Percentiles rank a stretch among this genome's conserved stretches.
Evolutionary conservation across 179 eudicot species (phyloP).

Genomic region (Patellifolia procumbens): DNA sequence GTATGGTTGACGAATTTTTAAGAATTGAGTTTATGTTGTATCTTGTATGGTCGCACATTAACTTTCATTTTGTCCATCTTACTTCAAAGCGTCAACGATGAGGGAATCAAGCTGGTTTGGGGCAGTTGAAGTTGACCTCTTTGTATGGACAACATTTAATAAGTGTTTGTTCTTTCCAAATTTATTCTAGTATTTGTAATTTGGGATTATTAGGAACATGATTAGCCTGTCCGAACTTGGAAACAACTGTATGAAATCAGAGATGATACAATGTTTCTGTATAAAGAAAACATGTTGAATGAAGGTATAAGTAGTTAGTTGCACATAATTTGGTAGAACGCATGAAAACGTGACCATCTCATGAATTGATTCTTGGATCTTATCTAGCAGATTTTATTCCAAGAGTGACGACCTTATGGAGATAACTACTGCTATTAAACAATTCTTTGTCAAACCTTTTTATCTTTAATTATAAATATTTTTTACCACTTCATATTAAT

Average conservation of each 20-base stretch:
- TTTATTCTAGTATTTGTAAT: background rate
- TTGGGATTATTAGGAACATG: constrained; percentile 3
- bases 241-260: background rate
- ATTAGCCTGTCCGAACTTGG: background rate
- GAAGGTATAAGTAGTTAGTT: background rate
- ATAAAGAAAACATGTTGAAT: background rate
- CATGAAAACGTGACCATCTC: background rate
- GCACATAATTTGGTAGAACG: background rate
- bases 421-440: background rate
- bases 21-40: background rate
- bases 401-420: background rate
- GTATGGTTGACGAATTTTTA: background rate
- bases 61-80: background rate
- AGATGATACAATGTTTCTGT: constrained; percentile 4
- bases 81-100: constrained; percentile 14
- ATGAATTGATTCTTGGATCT: background rate
- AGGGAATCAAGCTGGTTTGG: constrained; percentile 5
- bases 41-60: background rate
- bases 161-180: background rate
- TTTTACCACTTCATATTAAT: background rate
- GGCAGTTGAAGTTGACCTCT: constrained; percentile 1
- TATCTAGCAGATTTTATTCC: background rate
- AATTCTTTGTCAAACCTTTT: background rate
- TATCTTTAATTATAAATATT: background rate
- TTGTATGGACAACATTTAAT: background rate